These are phyloP conservation scores for Poa annua DNA, from an alignment of 176 grass and related monocot species.

Conservation along the genomic window DNA sequence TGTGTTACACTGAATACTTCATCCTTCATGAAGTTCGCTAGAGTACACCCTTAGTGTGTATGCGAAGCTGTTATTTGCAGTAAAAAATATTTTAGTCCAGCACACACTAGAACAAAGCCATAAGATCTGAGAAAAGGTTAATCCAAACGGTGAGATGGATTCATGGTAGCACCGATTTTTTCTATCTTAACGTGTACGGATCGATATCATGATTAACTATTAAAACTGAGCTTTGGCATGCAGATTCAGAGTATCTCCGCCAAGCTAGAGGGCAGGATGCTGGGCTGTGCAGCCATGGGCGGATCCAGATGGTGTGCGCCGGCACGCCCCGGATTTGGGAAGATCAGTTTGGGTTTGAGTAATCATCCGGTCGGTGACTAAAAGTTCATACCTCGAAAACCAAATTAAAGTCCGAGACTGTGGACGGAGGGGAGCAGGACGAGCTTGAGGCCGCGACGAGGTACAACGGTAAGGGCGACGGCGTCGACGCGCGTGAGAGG, in stretches of 20 bases:
- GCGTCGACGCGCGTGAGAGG: not conserved
- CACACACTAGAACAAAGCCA: not conserved
- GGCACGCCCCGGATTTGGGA: not conserved
- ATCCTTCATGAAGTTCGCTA: not conserved
- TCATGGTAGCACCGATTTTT: not conserved
- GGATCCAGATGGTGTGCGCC: not conserved
- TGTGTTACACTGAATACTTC: not conserved
- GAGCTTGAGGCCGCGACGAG: not conserved
- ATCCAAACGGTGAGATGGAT: not conserved
- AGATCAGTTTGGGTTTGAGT: not conserved
- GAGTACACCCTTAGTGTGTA: too few relatives aligned
- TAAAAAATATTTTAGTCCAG: not conserved
- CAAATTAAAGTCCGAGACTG: not conserved
- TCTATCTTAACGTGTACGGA: not conserved
- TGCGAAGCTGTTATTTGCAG: too few relatives aligned
- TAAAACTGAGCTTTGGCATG: slow-evolving; percentile 16
- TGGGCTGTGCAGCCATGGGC: not conserved
- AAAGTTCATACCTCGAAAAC: not conserved
- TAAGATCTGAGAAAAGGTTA: not conserved
- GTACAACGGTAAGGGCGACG: not conserved
- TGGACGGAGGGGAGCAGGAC: not conserved
- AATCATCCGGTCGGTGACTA: not conserved
- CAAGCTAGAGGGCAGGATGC: not conserved
- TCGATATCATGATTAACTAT: not conserved
- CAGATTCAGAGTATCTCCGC: not conserved